Evolutionary conservation across 108 stramenopile genomes (phyloP), one percentile per base, ranked within the genome.

Genomic region (Cyclostephanos invisitatus): DNA sequence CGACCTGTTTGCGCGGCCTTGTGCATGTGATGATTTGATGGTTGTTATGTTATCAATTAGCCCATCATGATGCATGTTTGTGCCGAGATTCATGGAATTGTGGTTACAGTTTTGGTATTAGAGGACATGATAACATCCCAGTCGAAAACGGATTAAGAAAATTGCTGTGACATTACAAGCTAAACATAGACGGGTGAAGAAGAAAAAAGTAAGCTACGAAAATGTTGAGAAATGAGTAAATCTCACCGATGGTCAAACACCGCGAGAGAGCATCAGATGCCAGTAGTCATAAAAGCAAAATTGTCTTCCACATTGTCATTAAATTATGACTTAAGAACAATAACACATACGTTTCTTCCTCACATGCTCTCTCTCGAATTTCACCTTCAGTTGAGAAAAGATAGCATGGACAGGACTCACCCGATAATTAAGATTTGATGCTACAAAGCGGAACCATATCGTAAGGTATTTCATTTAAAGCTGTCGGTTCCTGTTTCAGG

Each of bases 221-320:
- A 11, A 11, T 11, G 40, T 8, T 42, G 12, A 8, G 12, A 42
- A 1, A 46, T 15, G 17, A 46, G 17, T 46, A 15, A 15, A n/a
- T n/a, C n/a, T 46, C 3, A 11, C 11, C 7, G 8, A 11, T 8
- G 40, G 44, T 46, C 12, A 46, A 40, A 40, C 9, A 8, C 40
- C 17, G 44, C 17, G 40, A 46, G 58, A 59, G 58, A 35, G 58
- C 47, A 65, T 65, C 64, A 36, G 58, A 59, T 59, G 58, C 58
- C 58, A 59, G 58, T 59, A 59, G 58, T 59, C 58, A 59, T 59
- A 59, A 59, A 35, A 59, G 58, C 32, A 36, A 35, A 17, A 37
- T 35, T 18, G 8, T 59, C 18, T 18, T 59, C 58, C 58, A 36
- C 58, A 59, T 59, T 35, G 27, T 59, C 58, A 59, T 59, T 32